Evolutionary conservation across 805 yeast genomes (phyloP), one percentile per base, ranked within the genome.

Genomic region (Danielozyma ontarioensis): DNA sequence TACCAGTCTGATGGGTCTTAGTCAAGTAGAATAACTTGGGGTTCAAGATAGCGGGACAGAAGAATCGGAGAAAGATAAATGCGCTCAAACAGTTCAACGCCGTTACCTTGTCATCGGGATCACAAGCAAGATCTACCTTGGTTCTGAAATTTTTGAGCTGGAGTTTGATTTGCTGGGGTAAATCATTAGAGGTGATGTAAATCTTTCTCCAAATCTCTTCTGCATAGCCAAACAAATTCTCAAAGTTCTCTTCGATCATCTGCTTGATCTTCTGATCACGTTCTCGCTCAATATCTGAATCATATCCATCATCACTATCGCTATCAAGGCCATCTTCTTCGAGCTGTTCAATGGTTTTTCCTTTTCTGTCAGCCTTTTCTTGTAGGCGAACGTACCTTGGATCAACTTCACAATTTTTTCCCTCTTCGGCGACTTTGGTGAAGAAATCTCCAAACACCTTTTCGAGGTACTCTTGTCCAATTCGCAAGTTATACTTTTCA

Each of bases 21-120:
- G 86, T 75, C 31, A 93, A 63, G 39, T 80, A 78, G 54, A 87
- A 88, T 31, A 89, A 57, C 48, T 86, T 87, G 0, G 98, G 98
- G 48, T 87, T 89, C 50, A 93, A 60, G 18, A 90, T 74, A 0
- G 96, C 95, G 0, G 98, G 97, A 48, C 96, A 88, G 42, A 88
- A 74, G 55, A 66, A 66, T 36, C 72, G 45, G 39, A 90, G 60
- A 53, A 90, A 93, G 10, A 90, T 62, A 48, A 93, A 84, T 1
- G 96, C 88, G 14, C 93, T 74, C 21, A 89, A 61, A 31, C 95
- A 83, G 49, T 88, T 82, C 37, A 82, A 63, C 0, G 87, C 72
- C 1, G 72, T 66, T 2, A 53, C 48, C 37, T 64, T 62, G 46
- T 79, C 82, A 11, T 61, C 67, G 1, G 80, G 76, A 41, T 73